These are phyloP conservation scores for Penicillium salamii DNA, from an alignment of 495 filamentous ascomycete genomes.

Conservation along the genomic window DNA sequence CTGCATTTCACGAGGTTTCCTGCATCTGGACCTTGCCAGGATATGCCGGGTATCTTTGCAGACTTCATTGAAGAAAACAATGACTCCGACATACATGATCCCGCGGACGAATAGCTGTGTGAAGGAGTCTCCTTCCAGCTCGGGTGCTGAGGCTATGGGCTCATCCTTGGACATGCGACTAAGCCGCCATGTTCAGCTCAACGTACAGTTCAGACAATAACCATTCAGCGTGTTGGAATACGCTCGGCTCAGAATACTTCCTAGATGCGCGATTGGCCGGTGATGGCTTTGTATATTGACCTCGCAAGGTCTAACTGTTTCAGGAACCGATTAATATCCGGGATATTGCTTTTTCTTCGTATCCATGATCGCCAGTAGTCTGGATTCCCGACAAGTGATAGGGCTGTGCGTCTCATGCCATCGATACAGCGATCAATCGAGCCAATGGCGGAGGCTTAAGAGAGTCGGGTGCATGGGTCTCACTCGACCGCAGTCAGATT, in stretches of 20 bases:
- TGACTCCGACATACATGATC: background rate
- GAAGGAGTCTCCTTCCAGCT: background rate
- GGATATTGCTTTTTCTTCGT: background rate
- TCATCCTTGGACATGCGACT: background rate
- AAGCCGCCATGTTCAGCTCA: background rate
- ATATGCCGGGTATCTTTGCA: constrained; percentile 3
- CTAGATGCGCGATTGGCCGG: background rate
- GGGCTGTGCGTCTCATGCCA: background rate
- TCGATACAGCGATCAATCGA: background rate
- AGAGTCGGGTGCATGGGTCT: background rate
- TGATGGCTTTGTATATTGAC: background rate
- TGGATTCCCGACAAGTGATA: background rate
- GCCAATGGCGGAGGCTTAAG: background rate
- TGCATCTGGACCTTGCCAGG: constrained; percentile 1
- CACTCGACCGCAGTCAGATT: background rate
- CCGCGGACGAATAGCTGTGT: background rate
- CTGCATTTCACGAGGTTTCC: constrained; percentile 1
- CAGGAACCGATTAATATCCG: background rate
- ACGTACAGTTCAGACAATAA: background rate
- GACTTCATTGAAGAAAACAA: background rate
- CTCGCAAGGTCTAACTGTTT: background rate
- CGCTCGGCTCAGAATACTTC: background rate
- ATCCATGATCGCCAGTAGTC: background rate
- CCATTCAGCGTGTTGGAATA: background rate
- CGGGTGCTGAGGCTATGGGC: background rate